Base-by-base conservation (phyloP, 202 grass and related monocot genomes). In the Zoysia matrella region DNA sequence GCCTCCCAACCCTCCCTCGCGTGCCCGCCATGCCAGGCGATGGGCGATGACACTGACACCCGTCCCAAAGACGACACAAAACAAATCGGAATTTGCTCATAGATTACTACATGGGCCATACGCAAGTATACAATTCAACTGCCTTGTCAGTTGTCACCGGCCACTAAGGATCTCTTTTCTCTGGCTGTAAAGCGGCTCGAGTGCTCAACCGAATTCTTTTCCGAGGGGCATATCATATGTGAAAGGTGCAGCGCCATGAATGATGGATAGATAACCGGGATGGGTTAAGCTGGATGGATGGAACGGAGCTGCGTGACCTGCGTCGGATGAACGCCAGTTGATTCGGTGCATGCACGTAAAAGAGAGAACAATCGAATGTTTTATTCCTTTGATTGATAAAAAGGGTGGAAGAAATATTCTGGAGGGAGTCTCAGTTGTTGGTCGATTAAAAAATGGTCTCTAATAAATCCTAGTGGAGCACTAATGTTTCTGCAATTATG, bases 251-350 rank as follows among this genome's bases (percentile, higher is more conserved):
- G 45, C 6, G 51, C 8, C 75, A 36, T 36, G 30, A 36, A 62
- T 51, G 4, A 11, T 16, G 43, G 75, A 57, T 79, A 72, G 30
- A 36, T 36, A 48, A 65, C 57, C 60, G 73, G 2, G 13, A n/a
- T 14, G 51, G 40, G 9, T 51, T 42, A 73, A 79, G 75, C 75
- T 72, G 74, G 0, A 3, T 12, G 42, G 1, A 1, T 5, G 16
- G 0, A 3, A 5, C 13, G 72, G 49, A 51, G 30, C 30, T 36
- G 30, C 30, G 30, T 36, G 30, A 36, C 30, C 67, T 73, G 87
- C 82, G 87, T 89, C n/a, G 57, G 87, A 85, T 67, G 82, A 72
- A 85, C 78, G 82, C 82, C 53, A 66, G 4, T 39, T 1, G 57
- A 45, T 68, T 86, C 62, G 30, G 42, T 52, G 44, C 76, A 76